phyloP scores from a whole-genome alignment of 495 filamentous ascomycete species.

The Evernia prunastri region DNA sequence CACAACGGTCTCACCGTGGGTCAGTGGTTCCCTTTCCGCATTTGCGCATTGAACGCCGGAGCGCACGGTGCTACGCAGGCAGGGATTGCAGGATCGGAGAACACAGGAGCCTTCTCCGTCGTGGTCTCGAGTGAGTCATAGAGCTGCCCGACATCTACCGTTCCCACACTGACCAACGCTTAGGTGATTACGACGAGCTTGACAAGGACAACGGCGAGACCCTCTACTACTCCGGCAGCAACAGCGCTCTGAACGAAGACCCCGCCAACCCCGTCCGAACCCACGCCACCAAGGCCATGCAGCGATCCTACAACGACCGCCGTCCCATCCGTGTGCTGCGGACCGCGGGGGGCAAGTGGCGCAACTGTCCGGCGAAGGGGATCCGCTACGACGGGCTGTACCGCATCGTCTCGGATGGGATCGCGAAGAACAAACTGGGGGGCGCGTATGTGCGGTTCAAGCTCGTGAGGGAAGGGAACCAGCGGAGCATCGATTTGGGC shows the following conservation, averaged over 20 bases:
- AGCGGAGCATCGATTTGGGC: slow-evolving; percentile 27
- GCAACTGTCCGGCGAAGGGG: slow-evolving; percentile 35
- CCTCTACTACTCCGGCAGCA: slow-evolving; percentile 43
- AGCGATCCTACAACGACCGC: slow-evolving; percentile 25
- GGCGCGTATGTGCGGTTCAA: slow-evolving; percentile 40
- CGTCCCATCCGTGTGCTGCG: slow-evolving; percentile 45
- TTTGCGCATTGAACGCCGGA: slow-evolving; percentile 43
- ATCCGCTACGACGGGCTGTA: slow-evolving; percentile 51
- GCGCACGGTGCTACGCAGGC: slow-evolving; percentile 41
- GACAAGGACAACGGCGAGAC: slow-evolving; percentile 41
- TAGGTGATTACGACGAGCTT: slow-evolving; percentile 37
- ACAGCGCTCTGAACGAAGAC: slow-evolving; percentile 30
- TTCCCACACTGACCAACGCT: slow-evolving; percentile 25
- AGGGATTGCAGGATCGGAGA: slow-evolving; percentile 40
- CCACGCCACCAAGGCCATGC: slow-evolving; percentile 34
- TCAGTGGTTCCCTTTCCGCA: slow-evolving; percentile 47
- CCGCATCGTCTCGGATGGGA: slow-evolving; percentile 27
- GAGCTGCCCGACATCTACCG: neutral
- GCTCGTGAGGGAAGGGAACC: slow-evolving; percentile 32
- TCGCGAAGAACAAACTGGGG: slow-evolving; percentile 18
- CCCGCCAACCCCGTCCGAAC: slow-evolving; percentile 22
- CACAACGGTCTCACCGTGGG: slow-evolving; percentile 41
- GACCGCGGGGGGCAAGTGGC: slow-evolving; percentile 12
- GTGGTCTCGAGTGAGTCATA: slow-evolving; percentile 21
- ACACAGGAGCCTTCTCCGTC: slow-evolving; percentile 41